Base-by-base conservation (phyloP, 2,329 filamentous ascomycete genomes). In the Hypoxylon sp. region DNA sequence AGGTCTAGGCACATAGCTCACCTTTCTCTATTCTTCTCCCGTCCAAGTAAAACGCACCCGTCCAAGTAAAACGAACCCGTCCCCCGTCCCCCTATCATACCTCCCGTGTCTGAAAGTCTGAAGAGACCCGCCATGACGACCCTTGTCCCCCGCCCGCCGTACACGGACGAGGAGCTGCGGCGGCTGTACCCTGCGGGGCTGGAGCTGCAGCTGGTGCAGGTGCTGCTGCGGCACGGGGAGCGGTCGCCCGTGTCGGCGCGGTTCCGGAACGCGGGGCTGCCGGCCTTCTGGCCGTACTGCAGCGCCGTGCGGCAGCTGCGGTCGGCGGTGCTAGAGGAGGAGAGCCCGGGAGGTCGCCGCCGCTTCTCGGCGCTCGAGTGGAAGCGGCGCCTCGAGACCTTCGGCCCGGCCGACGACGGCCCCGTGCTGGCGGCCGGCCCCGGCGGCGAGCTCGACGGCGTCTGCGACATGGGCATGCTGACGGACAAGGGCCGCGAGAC, bases 281-380 rank as follows among this genome's bases (percentile, higher is more conserved):
- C 77, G 38, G 72, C 82, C 46, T 88, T 87, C 75, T 99, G 95
- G 95, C 92, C 95, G 1, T 98, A 97, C 77, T 99, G 95, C 77
- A 84, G 85, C 64, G 85, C 88, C 52, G 90, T 90, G 18, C 84
- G 86, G 57, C 87, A 88, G 64, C 83, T 98, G 72, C 85, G 76
- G 59, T 77, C 77, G 24, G 78, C 75, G 61, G 74, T 85, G 26
- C 77, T 85, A 29, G 75, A 80, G n/a, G n/a, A n/a, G n/a, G n/a
- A n/a, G n/a, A n/a, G n/a, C n/a, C 55, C 74, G 77, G 8, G 64
- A 70, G 53, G 66, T 71, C 7, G 62, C n/a, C n/a, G 64, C 33
- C 68, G 72, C 29, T 81, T 80, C 70, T 77, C 77, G 37, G 77
- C 77, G 6, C 69, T 85, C 2, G 81, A 84, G 66, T 88, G 85